Base-by-base conservation (phyloP, 768 basidiomycete species). In the Porpolomopsis calyptriformis region DNA sequence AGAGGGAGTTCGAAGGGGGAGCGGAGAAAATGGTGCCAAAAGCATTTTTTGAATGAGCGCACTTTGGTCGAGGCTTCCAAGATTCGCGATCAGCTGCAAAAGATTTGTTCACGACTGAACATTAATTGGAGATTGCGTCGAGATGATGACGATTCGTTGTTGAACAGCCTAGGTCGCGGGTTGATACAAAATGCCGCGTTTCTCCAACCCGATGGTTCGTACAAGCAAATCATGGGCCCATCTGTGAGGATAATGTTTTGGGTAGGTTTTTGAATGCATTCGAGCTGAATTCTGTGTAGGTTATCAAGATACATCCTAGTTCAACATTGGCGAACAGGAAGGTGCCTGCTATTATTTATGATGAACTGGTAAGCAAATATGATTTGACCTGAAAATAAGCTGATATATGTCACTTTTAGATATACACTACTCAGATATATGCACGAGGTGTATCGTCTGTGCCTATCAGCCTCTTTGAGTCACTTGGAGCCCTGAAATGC, bases 381-480 rank as follows among this genome's bases (percentile, higher is more conserved):
- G 34, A 48, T 1, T 26, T 37, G 1, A 34, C 4, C 12, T 22
- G 40, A 33, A 26, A 26, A 12, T 8, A 11, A 20, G 5, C 24
- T 14, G 27, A 42, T 33, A 51, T 25, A 46, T 22, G 40, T 34
- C 41, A 23, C 43, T 49, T 14, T 36, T 11, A 88, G 85, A 70
- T 89, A 40, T 80, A 82, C 56, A 91, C 89, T 12, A 85, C 74
- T 49, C 79, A 82, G 46, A 80, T 88, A 33, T 98, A 93, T 55
- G 93, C 92, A 2, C 80, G 93, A 2, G 85, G 84, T n/a, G 93
- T 94, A 9, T 93, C 92, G 0, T 68, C 77, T 1, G 77, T 97
- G 31, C 78, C 82, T 3, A 82, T 81, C 52, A 60, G 65, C 18
- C 82, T 67, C 53, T 61, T 77, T 35, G 52, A 58, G 8, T 52